Base-by-base conservation (phyloP, 108 stramenopile genomes). In the Craspedostauros australis region DNA sequence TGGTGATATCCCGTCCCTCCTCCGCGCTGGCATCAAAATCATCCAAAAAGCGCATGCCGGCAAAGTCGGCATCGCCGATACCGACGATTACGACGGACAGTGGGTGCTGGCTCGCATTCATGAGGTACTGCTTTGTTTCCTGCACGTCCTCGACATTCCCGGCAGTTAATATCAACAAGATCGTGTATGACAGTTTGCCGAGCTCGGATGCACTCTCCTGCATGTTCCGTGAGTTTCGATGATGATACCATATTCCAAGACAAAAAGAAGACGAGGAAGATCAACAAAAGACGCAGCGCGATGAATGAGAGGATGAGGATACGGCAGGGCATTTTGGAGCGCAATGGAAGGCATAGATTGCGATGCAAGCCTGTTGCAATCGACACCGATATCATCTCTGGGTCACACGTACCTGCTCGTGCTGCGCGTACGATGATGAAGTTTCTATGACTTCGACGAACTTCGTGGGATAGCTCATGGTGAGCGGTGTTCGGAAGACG, bases 141-240 rank as follows among this genome's bases (percentile, higher is more conserved):
- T 86, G 50, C 37, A 93, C 73, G 57, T 94, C 88, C 43, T 79
- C 77, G 20, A 96, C 85, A 57, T 78, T 70, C 11, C 96, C 94
- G 26, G 91, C 91, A 1, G 96, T 97, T 42, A 97, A 55, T 39
- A 97, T 91, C 30, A 95, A 57, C 0, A 97, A 76, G 48, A 97
- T 87, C 12, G 86, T 81, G 54, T 97, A 95, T 7, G 84, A 78
- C 54, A 73, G 50, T 50, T 76, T 52, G 14, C 63, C 69, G 20
- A 68, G 56, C 31, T 75, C 66, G 23, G 68, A 48, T 9, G 81
- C 76, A n/a, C 26, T 54, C 44, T 75, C 70, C 62, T 72, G 53
- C 19, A 23, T 12, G 19, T 29, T 12, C 34, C 12, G 11, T 36
- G 11, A 9, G 34, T 12, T 12, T 9, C 34, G 34, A 36, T 12